Conservation (phyloP, 441 rosid genomes). For the Francoa sonchifolia region DNA sequence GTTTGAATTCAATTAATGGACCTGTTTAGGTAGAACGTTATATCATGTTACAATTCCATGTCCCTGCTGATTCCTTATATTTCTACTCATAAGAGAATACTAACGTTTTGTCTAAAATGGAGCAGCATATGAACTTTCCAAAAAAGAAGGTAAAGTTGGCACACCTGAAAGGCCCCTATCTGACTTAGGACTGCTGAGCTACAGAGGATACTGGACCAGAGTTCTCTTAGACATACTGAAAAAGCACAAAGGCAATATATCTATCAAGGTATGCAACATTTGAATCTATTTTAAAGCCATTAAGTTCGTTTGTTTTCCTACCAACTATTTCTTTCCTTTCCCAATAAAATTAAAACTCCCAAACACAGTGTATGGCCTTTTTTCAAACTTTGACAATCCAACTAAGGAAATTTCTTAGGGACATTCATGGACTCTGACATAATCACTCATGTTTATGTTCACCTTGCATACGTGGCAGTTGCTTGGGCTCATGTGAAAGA, state of each 20-base stretch:
- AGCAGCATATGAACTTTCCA: conserved; percentile 94
- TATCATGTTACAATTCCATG: neutral
- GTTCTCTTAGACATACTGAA: conserved; percentile 89
- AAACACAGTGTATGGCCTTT: too few relatives aligned
- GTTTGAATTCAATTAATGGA: neutral
- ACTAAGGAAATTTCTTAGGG: too few relatives aligned
- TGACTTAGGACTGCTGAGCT: conserved; percentile 87
- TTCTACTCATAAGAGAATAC: neutral
- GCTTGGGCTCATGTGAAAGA: too few relatives aligned
- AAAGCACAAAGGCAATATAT: conserved; percentile 92
- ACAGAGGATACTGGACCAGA: conserved; percentile 96
- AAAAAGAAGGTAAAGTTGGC: conserved; percentile 97
- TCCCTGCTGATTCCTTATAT: neutral
- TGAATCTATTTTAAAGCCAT: neutral
- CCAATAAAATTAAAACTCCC: neutral
- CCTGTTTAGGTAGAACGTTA: too few relatives aligned
- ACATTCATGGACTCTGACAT: too few relatives aligned
- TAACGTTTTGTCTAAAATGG: conserved; percentile 12
- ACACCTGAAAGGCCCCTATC: conserved; percentile 98
- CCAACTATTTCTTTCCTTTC: neutral
- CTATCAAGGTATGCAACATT: conserved; percentile 59
- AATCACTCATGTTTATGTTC: too few relatives aligned
- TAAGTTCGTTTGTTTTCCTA: neutral
- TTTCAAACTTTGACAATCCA: too few relatives aligned
- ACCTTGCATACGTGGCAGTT: too few relatives aligned